Base-by-base conservation (phyloP, 495 filamentous ascomycete species). In the Penicillium macrosclerotiorum region DNA sequence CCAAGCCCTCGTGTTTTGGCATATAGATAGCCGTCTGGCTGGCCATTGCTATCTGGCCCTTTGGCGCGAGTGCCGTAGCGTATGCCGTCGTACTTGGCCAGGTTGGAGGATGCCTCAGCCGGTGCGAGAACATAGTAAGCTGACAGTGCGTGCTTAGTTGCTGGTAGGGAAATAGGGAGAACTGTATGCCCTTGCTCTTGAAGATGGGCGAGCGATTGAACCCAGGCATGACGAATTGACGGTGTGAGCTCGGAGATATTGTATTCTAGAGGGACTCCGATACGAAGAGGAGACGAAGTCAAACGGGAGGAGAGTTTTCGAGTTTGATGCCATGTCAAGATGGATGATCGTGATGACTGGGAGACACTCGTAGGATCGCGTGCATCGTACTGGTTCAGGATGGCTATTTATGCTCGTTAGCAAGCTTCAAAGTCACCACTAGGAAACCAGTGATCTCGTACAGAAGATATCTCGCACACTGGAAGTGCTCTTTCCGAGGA, bases 51-150 rank as follows among this genome's bases (percentile, higher is more conserved):
- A 25, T 68, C 59, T 13, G 58, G 47, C 8, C 55, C 63, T 6
- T 62, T 58, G 11, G 57, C 52, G 18, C 81, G 78, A 32, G 65
- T 73, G 2, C 93, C 93, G 62, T 95, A 99, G 12, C 93, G 85
- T 8, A 96, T 78, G 6, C 94, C 93, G 56, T 99, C 93, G 62
- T 95, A 99, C 66, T 93, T 96, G 37, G 93, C 86, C n/a, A 99
- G 80, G 49, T 99, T 99, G 13, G 92, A 96, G 9, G 88, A 89
- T 11, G 94, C 94, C 70, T 99, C 93, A 9, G 93, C 90, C 0
- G 94, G 88, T 5, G 93, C 93, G 49, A 99, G 82, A 35, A 97
- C 75, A 60, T 99, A 99, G 64, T 99, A 99, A 24, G 93, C 86
- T 3, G 90, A 85, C 8, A 99, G 74, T 1, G 93, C 94, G 45